phyloP scores from a whole-genome alignment of 176 grass and related monocot species.

The Juncus effusus region DNA sequence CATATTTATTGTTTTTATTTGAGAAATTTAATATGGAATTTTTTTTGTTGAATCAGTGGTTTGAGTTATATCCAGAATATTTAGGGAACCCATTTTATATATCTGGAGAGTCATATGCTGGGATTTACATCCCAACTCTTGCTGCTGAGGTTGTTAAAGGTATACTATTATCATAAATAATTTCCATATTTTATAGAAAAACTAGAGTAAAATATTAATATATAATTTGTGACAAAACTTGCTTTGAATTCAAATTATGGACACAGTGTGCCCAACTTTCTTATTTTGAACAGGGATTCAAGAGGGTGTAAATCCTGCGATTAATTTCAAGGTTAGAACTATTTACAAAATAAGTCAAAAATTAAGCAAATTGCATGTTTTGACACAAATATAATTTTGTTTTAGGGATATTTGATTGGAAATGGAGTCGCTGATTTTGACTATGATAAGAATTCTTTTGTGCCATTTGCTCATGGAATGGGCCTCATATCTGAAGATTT shows the following conservation, averaged over 20 bases:
- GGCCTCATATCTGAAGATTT: conserved; percentile 71
- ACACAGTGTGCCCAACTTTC: background rate
- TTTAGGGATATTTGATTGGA: conserved; percentile 84
- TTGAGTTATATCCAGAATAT: conserved; percentile 60
- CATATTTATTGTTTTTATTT: background rate
- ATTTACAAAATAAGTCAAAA: background rate
- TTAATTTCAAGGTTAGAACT: conserved; percentile 65
- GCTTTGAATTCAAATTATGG: conserved; percentile 2
- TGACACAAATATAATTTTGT: background rate
- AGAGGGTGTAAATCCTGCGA: conserved; percentile 41
- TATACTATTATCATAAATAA: conserved; percentile 6
- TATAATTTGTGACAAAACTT: background rate
- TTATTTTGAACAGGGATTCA: conserved; percentile 42
- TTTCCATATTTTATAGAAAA: background rate
- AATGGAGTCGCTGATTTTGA: conserved; percentile 48
- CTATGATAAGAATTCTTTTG: conserved; percentile 74
- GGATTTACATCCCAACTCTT: conserved; percentile 75
- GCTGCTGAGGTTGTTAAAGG: conserved; percentile 69
- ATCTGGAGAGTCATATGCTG: conserved; percentile 81
- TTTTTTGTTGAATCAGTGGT: conserved; percentile 50
- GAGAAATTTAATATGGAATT: background rate
- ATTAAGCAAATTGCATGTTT: conserved; percentile 9
- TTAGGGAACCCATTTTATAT: conserved; percentile 74
- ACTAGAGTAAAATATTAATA: conserved; percentile 5
- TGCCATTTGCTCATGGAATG: conserved; percentile 89